Conservation (phyloP, 1,284 basidiomycete species). For the Marasmius fiardii region DNA sequence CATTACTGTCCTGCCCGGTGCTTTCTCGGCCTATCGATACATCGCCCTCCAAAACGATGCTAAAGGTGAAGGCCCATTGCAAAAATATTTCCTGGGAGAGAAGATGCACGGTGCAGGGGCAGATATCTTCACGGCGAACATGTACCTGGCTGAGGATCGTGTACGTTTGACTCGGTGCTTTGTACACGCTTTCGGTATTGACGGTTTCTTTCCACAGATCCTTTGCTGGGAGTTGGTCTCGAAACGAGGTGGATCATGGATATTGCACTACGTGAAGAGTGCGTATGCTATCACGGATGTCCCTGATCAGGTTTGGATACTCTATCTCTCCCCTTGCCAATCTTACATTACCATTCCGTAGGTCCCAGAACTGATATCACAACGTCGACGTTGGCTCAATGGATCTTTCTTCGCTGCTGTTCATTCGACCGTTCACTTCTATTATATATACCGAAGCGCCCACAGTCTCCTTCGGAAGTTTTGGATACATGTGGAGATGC, state of each 20-base stretch:
- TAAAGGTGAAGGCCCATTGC: slow-evolving; percentile 81
- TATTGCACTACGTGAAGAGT: slow-evolving; percentile 91
- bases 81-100: slow-evolving; percentile 95
- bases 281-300: slow-evolving; percentile 92
- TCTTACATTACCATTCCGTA: slow-evolving; percentile 19
- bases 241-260: slow-evolving; percentile 85
- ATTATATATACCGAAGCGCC: slow-evolving; percentile 88
- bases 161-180: slow-evolving; percentile 40
- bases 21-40: slow-evolving; percentile 83
- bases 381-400: slow-evolving; percentile 94
- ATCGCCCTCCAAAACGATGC: slow-evolving; percentile 77
- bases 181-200: neutral
- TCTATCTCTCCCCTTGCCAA: neutral
- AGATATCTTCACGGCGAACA: slow-evolving; percentile 91
- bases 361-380: slow-evolving; percentile 89
- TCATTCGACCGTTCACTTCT: slow-evolving; percentile 87
- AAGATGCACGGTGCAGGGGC: slow-evolving; percentile 88
- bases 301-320: slow-evolving; percentile 69
- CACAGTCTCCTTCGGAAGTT: slow-evolving; percentile 85
- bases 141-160: slow-evolving; percentile 92
- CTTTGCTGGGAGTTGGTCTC: slow-evolving; percentile 94
- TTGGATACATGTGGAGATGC: slow-evolving; percentile 92
- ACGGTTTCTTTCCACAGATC: slow-evolving; percentile 44
- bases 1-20: slow-evolving; percentile 90
- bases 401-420: slow-evolving; percentile 96